These are phyloP conservation scores for Moricandia moricandioides DNA, from an alignment of 345 rosid genomes.

Conservation along the genomic window DNA sequence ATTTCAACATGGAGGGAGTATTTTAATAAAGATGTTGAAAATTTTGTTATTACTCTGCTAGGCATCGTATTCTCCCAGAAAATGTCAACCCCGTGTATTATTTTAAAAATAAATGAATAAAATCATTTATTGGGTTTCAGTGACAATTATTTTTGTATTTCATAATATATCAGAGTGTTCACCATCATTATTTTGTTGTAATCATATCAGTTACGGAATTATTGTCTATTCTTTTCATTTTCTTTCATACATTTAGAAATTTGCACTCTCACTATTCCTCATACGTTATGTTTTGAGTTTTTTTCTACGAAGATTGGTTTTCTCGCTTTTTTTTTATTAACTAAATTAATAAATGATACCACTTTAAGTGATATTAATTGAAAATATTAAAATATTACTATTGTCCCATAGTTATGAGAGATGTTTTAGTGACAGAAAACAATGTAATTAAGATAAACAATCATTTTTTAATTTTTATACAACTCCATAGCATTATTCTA, in stretches of 20 bases:
- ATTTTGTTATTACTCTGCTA: not conserved
- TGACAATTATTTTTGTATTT: not conserved
- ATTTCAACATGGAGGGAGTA: too few relatives aligned
- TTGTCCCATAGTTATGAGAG: not conserved
- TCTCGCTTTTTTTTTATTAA: not conserved
- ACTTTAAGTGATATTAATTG: not conserved
- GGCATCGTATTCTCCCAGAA: slow-evolving; percentile 23
- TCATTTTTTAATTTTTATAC: not conserved
- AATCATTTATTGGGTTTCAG: not conserved
- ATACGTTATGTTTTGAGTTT: not conserved
- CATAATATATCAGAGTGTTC: not conserved
- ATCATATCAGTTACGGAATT: slow-evolving; percentile 18
- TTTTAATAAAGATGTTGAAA: slow-evolving; percentile 7
- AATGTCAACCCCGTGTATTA: slow-evolving; percentile 26
- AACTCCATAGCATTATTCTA: not conserved
- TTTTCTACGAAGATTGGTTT: not conserved
- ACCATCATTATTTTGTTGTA: slow-evolving; percentile 21
- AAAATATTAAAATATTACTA: not conserved
- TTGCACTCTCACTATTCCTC: not conserved
- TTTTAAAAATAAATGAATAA: not conserved
- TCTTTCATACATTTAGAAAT: not conserved
- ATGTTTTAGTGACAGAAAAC: not conserved
- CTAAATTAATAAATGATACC: not conserved
- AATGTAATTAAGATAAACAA: not conserved
- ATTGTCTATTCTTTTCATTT: slow-evolving; percentile 2